Conservation (phyloP, 352 stramenopile genomes). For the Globisporangium paroecandrum region DNA sequence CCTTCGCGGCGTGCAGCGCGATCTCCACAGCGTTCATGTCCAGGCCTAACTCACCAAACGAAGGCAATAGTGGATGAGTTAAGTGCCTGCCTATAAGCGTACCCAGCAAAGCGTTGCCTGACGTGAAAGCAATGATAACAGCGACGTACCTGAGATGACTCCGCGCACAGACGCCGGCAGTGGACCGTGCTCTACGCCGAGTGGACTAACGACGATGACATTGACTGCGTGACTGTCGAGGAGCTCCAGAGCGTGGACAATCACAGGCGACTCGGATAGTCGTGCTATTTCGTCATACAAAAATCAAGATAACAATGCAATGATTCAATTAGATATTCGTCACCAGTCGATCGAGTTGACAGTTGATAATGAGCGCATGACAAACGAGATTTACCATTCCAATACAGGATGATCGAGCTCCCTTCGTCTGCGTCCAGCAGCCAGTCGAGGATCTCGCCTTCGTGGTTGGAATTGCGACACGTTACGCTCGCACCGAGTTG, state of each 20-base stretch:
- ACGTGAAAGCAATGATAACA: too few species aligned
- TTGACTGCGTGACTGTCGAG: slow-evolving; percentile 18
- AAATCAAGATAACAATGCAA: neutral
- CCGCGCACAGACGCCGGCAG: slow-evolving; percentile 31
- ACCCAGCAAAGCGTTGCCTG: too few species aligned
- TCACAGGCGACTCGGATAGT: slow-evolving; percentile 29
- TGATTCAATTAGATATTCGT: neutral
- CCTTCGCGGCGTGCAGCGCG: slow-evolving; percentile 7
- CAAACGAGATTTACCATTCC: slow-evolving; percentile 28
- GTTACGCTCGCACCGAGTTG: slow-evolving; percentile 14
- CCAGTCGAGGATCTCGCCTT: slow-evolving; percentile 34
- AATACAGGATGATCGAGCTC: slow-evolving; percentile 36
- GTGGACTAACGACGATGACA: slow-evolving; percentile 33
- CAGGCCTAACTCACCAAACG: neutral
- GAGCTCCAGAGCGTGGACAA: slow-evolving; percentile 30
- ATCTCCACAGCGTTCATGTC: neutral
- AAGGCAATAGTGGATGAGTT: too few species aligned
- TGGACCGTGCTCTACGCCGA: slow-evolving; percentile 28
- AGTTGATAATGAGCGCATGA: neutral
- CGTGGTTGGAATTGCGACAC: slow-evolving; percentile 26
- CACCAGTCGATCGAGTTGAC: neutral
- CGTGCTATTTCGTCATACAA: slow-evolving; percentile 15
- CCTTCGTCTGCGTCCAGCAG: slow-evolving; percentile 17
- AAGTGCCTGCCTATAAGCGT: too few species aligned
- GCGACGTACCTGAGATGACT: slow-evolving; percentile 31